Base-by-base conservation (phyloP, 257 asterid genomes). In the Ilex asprella region DNA sequence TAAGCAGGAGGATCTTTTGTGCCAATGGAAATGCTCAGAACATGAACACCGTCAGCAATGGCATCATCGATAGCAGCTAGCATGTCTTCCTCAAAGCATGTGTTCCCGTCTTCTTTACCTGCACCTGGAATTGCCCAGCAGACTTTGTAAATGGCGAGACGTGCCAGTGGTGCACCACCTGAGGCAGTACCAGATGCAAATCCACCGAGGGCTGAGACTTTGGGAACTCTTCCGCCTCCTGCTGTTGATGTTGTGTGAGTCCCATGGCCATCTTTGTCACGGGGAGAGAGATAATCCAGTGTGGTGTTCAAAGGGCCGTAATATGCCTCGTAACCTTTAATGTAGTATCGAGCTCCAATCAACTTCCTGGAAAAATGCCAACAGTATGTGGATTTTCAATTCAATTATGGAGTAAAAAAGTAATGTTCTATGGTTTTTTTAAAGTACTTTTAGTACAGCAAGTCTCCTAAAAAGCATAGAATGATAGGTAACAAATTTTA, bases 11-110 rank as follows among this genome's bases (percentile, higher is more conserved):
- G 63, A 2, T 76, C 62, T 7, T 8, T 60, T 14, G 59, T 16
- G 0, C 71, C 86, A 10, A 78, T 14, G 8, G 86, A 81, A 10
- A 65, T 55, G 43, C 83, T 75, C 2, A 78, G 55, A 10, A 81
- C 74, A 0, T 75, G 53, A 16, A 80, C 86, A 0, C 86, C 86
- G 46, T 80, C 86, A 7, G 71, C 67, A 8, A 81, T 70, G 47
- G 86, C 86, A n/a, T 70, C 78, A 3, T 81, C 86, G 12, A 81
- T 69, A 3, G 80, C 86, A 2, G 84, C 81, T 1, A 81, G 63
- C 21, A 72, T 53, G 31, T 78, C 86, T 39, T 66, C 78, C 0
- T 21, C 44, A 8, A 65, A 29, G 61, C 86, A 81, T 0, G 77
- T 1, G 62, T 43, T 53, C 31, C 61, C 75, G 3, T 52, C 71